These are phyloP conservation scores for Sistotremastrum suecicum DNA, from an alignment of 768 basidiomycete genomes.

Conservation along the genomic window DNA sequence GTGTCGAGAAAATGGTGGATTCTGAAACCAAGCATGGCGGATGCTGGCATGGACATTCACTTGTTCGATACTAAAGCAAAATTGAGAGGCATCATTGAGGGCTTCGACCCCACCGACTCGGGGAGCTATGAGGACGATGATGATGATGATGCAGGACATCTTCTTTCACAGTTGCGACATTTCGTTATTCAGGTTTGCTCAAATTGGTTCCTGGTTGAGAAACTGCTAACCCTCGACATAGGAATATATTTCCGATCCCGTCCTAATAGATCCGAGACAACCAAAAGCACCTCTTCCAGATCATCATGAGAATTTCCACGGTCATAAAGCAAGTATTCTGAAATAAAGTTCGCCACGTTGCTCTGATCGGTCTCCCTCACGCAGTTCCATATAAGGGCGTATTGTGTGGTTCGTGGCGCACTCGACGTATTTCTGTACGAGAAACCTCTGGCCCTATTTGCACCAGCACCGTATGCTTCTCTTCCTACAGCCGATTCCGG, in stretches of 20 bases:
- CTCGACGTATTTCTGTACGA: slow-evolving; percentile 70
- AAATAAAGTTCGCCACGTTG: slow-evolving; percentile 2
- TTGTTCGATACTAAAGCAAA: slow-evolving; percentile 69
- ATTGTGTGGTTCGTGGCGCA: slow-evolving; percentile 66
- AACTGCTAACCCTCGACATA: slow-evolving; percentile 17
- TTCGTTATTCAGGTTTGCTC: slow-evolving; percentile 81
- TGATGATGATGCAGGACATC: slow-evolving; percentile 38
- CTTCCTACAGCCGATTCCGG: slow-evolving; percentile 24
- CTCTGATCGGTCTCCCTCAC: neutral
- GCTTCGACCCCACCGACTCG: slow-evolving; percentile 35
- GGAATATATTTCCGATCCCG: slow-evolving; percentile 75
- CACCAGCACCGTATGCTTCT: slow-evolving; percentile 48
- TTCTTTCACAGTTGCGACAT: slow-evolving; percentile 80
- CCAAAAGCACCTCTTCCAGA: slow-evolving; percentile 24
- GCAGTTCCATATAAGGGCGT: slow-evolving; percentile 93
- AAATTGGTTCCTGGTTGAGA: slow-evolving; percentile 1
- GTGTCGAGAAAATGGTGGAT: slow-evolving; percentile 62
- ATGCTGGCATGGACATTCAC: slow-evolving; percentile 89
- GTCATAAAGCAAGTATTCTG: slow-evolving; percentile 39
- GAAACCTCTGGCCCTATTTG: slow-evolving; percentile 80
- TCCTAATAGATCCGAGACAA: slow-evolving; percentile 53
- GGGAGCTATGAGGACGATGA: slow-evolving; percentile 20
- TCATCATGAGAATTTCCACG: slow-evolving; percentile 19
- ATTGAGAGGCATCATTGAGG: slow-evolving; percentile 61
- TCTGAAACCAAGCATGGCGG: slow-evolving; percentile 94